These are phyloP conservation scores for Phellinidium pouzarii DNA, from an alignment of 1,284 basidiomycete genomes.

Conservation along the genomic window DNA sequence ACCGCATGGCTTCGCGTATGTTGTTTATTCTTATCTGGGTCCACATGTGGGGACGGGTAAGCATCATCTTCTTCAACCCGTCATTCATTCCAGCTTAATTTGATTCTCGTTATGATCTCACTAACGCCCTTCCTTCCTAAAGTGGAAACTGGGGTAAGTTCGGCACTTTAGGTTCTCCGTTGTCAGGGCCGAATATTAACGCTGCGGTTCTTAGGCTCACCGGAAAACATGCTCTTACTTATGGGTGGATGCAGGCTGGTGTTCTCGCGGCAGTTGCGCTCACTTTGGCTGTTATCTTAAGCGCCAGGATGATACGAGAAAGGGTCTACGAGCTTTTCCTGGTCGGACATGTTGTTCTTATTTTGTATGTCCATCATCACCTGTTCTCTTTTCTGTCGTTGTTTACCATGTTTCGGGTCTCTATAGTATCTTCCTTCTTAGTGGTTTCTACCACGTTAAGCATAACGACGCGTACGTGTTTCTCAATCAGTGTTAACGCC, in stretches of 20 bases:
- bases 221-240: not conserved
- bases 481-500: too few species aligned
- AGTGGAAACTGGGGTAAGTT: conserved; percentile 15
- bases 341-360: conserved; percentile 36
- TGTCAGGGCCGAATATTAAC: not conserved
- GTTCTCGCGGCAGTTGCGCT: conserved; percentile 31
- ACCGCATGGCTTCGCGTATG: conserved; percentile 30
- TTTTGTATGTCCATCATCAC: conserved; percentile 25
- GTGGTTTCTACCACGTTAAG: conserved; percentile 26
- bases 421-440: conserved; percentile 28
- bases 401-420: not conserved
- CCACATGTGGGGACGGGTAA: conserved; percentile 26
- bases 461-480: not conserved
- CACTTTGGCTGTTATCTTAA: conserved; percentile 34
- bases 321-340: conserved; percentile 42
- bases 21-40: conserved; percentile 31
- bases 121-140: conserved; percentile 18
- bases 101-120: too few species aligned
- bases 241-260: conserved; percentile 30
- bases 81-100: too few species aligned
- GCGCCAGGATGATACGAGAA: conserved; percentile 34
- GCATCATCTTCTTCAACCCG: conserved; percentile 15
- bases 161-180: not conserved
- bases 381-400: not conserved
- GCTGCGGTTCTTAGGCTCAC: not conserved